Evolutionary conservation across 805 yeast species (phyloP), one percentile per base, ranked within the genome.

Genomic region (Metschnikowia koreensis): DNA sequence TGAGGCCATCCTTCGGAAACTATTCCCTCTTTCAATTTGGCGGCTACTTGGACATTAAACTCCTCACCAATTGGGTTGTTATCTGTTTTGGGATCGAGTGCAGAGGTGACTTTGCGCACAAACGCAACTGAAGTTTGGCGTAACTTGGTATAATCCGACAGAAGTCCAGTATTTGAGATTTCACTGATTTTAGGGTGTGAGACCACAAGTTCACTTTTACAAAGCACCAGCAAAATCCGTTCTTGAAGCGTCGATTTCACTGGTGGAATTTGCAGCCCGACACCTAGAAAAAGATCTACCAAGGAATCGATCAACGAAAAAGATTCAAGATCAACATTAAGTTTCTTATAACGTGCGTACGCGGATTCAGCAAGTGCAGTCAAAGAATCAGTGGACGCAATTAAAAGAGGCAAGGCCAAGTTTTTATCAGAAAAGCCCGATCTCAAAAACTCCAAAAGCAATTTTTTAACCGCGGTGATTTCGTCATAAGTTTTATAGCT

Each of bases 311-410:
- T 73, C 27, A 83, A 66, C 0, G 46, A 54, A 1, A 58, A 55
- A 51, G 80, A 74, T 58, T 89, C 89, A 46, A 78, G 66, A 42
- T 87, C 83, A 1, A 82, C 63, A 22, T 66, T 54, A 16, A 80
- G 64, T 58, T 83, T 81, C 53, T 81, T 79, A 50, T 82, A 70
- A 9, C 75, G 55, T 13, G 82, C 74, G 2, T 75, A 71, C 0
- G 91, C 85, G 0, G 70, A 56, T 39, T 83, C 85, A 10, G 84
- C 78, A 6, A 87, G 71, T 0, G 77, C 67, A 0, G 87, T 76
- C 10, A 79, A 73, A 0, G 79, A 62, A 61, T 89, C 96, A 12
- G 80, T 75, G 3, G 86, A 73, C 0, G 88, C 96, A 31, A 87
- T 74, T 2, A 87, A 62, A 1, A 84, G 68, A 1, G 87, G 82